phyloP scores from a whole-genome alignment of 208 protist species.

The Leishmania aethiopica region DNA sequence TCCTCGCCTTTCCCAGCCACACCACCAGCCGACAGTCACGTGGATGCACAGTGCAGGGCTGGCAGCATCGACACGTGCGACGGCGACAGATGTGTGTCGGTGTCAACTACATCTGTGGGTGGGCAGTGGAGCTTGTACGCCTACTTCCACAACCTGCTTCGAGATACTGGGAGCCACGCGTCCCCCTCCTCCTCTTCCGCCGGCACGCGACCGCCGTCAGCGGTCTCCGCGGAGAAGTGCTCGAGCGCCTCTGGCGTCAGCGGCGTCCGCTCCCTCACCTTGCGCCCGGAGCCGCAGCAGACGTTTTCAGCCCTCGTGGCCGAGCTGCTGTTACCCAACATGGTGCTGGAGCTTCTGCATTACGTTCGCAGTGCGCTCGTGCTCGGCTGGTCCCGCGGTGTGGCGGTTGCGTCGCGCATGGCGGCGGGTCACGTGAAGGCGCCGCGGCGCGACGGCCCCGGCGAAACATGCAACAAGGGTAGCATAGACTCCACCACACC shows the following conservation, averaged over 20 bases:
- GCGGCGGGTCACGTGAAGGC: background rate
- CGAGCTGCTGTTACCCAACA: slow-evolving; percentile 28
- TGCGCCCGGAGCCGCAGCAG: background rate
- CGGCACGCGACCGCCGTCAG: background rate
- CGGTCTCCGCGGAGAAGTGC: slow-evolving; percentile 2
- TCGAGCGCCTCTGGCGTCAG: background rate
- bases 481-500: background rate
- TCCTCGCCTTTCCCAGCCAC: background rate
- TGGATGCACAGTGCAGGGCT: background rate
- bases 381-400: slow-evolving; percentile 4
- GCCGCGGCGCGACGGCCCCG: background rate
- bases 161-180: background rate
- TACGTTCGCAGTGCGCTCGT: background rate
- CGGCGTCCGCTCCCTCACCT: background rate
- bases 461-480: background rate
- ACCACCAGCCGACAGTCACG: background rate
- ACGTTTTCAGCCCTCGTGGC: slow-evolving; percentile 18
- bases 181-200: background rate
- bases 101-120: background rate
- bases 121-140: background rate
- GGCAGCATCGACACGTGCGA: background rate
- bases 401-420: background rate
- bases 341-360: slow-evolving; percentile 17
- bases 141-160: background rate
- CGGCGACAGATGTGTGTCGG: background rate